These are phyloP conservation scores for Hymenoscyphus repandus DNA, from an alignment of 2,329 filamentous ascomycete genomes.

Conservation along the genomic window DNA sequence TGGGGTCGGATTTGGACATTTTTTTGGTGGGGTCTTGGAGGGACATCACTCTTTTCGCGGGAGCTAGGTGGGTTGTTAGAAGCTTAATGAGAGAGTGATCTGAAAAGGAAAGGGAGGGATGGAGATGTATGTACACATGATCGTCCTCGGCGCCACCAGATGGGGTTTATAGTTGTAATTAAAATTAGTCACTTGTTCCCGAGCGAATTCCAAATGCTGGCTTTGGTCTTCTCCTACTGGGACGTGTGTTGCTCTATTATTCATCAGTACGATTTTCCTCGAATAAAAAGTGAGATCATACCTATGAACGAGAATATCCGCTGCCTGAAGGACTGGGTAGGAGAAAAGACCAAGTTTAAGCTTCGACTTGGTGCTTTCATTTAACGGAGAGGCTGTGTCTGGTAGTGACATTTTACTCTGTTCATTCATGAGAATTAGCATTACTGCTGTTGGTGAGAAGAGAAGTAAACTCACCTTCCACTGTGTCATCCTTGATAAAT, in stretches of 20 bases:
- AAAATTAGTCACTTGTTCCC: slow-evolving; percentile 81
- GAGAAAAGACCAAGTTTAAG: slow-evolving; percentile 90
- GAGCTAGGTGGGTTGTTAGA: slow-evolving; percentile 29
- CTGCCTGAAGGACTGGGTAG: slow-evolving; percentile 92
- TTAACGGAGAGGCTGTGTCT: slow-evolving; percentile 52
- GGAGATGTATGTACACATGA: slow-evolving; percentile 54
- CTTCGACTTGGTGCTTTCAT: slow-evolving; percentile 52
- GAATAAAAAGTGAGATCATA: slow-evolving; percentile 30
- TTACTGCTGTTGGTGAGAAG: background rate
- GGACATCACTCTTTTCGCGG: slow-evolving; percentile 84
- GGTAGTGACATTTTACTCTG: slow-evolving; percentile 69
- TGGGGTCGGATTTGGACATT: slow-evolving; percentile 87
- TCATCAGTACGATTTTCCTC: slow-evolving; percentile 6
- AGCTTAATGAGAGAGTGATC: slow-evolving; percentile 2
- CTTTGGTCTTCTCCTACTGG: slow-evolving; percentile 94
- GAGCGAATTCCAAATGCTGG: slow-evolving; percentile 90
- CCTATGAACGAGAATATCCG: slow-evolving; percentile 85
- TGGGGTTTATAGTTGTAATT: slow-evolving; percentile 65
- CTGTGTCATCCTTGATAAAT: slow-evolving; percentile 97
- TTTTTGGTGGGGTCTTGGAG: slow-evolving; percentile 72
- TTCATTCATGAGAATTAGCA: background rate
- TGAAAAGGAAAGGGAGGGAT: background rate
- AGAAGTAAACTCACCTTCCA: slow-evolving; percentile 68
- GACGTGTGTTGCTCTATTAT: slow-evolving; percentile 74
- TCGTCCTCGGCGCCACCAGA: slow-evolving; percentile 63